Conservation (phyloP, 495 filamentous ascomycete species). For the Annulohypoxylon stygium region DNA sequence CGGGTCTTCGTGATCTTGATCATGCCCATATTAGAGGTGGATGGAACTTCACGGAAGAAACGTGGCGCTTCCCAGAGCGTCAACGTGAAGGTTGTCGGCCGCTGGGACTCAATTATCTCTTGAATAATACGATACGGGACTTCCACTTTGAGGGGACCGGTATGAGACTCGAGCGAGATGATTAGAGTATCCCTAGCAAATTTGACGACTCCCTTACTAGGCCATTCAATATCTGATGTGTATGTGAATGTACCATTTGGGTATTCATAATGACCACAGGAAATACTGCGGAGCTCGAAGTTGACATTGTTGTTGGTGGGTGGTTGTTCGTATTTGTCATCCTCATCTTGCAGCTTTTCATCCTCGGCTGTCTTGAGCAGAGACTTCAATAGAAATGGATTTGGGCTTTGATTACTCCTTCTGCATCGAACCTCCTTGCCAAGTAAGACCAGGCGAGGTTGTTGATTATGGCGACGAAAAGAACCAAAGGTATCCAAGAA, state of each 20-base stretch:
- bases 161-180: constrained; percentile 43
- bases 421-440: constrained; percentile 56
- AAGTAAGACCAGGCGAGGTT: constrained; percentile 56
- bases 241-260: constrained; percentile 57
- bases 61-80: constrained; percentile 48
- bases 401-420: constrained; percentile 56
- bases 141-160: constrained; percentile 36
- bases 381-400: constrained; percentile 53
- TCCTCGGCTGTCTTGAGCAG: constrained; percentile 58
- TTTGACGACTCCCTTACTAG: constrained; percentile 50
- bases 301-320: constrained; percentile 24
- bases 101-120: constrained; percentile 35
- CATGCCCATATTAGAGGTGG: neutral
- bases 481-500: constrained; percentile 54
- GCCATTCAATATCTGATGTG: constrained; percentile 58
- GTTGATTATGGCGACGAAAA: constrained; percentile 7
- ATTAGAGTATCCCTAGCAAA: constrained; percentile 61
- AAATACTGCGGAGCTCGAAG: constrained; percentile 53
- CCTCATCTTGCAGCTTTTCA: constrained; percentile 17
- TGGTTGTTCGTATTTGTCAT: constrained; percentile 14
- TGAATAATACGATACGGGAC: constrained; percentile 47
- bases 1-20: constrained; percentile 24
- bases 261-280: constrained; percentile 67
- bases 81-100: constrained; percentile 40
- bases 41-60: constrained; percentile 26